Evolutionary conservation across 352 stramenopile genomes (phyloP), one percentile per base, ranked within the genome.

Genomic region (Nothophytophthora sp.): DNA sequence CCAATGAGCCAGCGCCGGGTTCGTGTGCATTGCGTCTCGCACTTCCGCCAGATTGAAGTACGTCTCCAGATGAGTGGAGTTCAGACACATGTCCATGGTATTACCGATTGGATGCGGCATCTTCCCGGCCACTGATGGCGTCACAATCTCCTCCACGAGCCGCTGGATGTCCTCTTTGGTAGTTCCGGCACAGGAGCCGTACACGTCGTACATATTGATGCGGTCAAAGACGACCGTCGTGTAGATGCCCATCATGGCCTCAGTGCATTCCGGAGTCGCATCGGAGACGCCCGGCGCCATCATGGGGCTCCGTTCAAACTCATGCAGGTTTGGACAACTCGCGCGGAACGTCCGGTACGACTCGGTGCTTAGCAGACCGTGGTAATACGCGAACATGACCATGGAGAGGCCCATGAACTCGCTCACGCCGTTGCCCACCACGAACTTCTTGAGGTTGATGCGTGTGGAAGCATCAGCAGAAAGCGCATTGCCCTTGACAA

Each of bases 381-480:
- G 85, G 39, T 84, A 88, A 60, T 94, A 92, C 23, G 82, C 78
- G 55, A 85, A 92, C 32, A 90, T 63, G 11, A 90, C 55, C 18
- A 73, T 72, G 8, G 83, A 86, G 10, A 88, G 61, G 22, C 66
- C 67, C 30, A 64, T 44, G 38, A 73, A 86, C 50, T 88, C 79
- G 60, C 88, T 88, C 29, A 86, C 69, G 34, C 78, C 79, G 30
- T 86, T 82, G 32, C 76, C 73, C 32, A 97, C 86, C 10, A 93
- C 89, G 47, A 97, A 95, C 48, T 95, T 95, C 57, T 87, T 88
- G 19, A 98, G 60, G 25, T 88, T 81, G 52, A 96, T 82, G 11
- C 45, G 53, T 15, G 56, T 46, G 6, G 47, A 34, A 12, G 30
- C 27, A 11, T 64, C 48, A 16, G 50, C 44, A 8, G 41, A 52